These are phyloP conservation scores for Candida easanensis DNA, from an alignment of 805 yeast genomes.

Conservation along the genomic window DNA sequence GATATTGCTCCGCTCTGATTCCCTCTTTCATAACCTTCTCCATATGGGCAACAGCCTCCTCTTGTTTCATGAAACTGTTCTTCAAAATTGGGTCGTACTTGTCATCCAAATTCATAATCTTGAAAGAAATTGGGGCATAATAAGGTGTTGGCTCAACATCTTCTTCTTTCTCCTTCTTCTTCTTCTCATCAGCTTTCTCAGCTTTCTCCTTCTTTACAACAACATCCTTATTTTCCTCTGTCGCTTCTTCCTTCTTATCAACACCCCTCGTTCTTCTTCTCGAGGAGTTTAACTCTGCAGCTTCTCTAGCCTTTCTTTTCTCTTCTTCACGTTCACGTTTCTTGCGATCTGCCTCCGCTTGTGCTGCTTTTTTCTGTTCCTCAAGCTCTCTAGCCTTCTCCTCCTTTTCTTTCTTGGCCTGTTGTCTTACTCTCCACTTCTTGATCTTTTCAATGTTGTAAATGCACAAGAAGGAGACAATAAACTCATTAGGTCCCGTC, in stretches of 20 bases:
- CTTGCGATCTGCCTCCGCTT: constrained; percentile 2
- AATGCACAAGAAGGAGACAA: constrained; percentile 36
- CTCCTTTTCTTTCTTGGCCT: constrained; percentile 20
- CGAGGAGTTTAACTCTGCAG: constrained; percentile 16
- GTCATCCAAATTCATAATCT: constrained; percentile 60
- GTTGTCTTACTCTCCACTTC: constrained; percentile 21
- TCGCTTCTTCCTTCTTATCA: constrained; percentile 4
- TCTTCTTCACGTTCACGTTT: constrained; percentile 2
- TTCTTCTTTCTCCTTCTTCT: constrained; percentile 9
- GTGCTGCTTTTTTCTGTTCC: constrained; percentile 27
- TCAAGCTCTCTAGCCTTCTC: constrained; percentile 27
- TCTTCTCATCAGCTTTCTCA: constrained; percentile 10
- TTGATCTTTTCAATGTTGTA: constrained; percentile 26
- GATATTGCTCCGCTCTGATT: constrained; percentile 53
- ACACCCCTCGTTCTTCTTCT: constrained; percentile 10
- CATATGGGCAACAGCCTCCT: constrained; percentile 62
- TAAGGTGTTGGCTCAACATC: constrained; percentile 36
- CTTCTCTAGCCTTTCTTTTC: constrained; percentile 17
- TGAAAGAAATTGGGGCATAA: constrained; percentile 64
- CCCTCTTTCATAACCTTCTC: constrained; percentile 57
- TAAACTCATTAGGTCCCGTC: constrained; percentile 31
- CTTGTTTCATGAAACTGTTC: constrained; percentile 60
- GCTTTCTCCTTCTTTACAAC: background rate
- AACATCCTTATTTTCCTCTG: constrained; percentile 1
- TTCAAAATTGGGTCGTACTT: constrained; percentile 61